Percentiles rank a stretch among this genome's conserved stretches.
These are phyloP conservation scores for Leucaena leucocephala DNA, from an alignment of 306 rosid genomes.

Conservation along the genomic window DNA sequence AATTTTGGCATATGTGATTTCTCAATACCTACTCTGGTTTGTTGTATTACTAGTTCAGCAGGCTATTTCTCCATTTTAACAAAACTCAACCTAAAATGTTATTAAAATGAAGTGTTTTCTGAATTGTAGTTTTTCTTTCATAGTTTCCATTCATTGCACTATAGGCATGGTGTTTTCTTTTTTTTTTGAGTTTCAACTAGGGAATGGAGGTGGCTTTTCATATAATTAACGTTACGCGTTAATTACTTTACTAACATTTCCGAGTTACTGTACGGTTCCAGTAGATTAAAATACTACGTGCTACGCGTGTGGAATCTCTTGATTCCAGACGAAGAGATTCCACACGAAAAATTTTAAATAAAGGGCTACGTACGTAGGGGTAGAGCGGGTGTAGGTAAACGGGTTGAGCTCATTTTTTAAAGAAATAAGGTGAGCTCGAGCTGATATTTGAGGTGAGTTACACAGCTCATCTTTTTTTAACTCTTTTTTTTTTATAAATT, in stretches of 20 bases:
- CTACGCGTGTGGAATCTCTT: neutral
- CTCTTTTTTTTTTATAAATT: no score
- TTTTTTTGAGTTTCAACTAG: neutral
- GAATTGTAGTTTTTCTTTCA: neutral
- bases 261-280: neutral
- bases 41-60: neutral
- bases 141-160: neutral
- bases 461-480: no score
- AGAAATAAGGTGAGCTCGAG: no score
- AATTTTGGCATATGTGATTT: neutral
- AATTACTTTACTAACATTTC: neutral
- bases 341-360: neutral
- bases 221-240: neutral
- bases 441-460: no score
- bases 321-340: neutral
- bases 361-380: neutral
- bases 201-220: neutral
- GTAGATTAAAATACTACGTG: neutral
- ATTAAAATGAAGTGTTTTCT: neutral
- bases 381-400: no score
- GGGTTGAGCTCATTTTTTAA: no score
- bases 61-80: neutral
- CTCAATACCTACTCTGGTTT: neutral
- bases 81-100: neutral
- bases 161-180: neutral